These are phyloP conservation scores for Alternaria sp. DNA, from an alignment of 2,329 filamentous ascomycete genomes.

Conservation along the genomic window DNA sequence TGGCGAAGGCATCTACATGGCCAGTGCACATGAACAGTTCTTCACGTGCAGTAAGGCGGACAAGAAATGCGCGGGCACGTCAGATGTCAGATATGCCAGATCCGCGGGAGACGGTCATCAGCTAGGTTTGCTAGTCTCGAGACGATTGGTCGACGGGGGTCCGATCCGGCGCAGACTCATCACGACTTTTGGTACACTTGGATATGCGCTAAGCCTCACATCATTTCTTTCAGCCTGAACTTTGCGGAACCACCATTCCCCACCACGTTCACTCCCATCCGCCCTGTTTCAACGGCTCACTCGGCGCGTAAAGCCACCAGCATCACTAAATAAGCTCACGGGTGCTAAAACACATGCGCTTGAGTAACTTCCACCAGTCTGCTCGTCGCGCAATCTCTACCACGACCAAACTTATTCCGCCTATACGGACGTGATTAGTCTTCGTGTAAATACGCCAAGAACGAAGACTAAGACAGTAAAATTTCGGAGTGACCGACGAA, in stretches of 20 bases:
- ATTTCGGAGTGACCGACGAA: constrained; percentile 1
- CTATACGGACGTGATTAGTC: background rate
- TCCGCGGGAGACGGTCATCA: constrained; percentile 4
- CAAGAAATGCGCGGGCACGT: constrained; percentile 1
- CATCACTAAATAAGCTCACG: background rate
- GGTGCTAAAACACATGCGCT: background rate
- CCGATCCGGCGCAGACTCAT: background rate
- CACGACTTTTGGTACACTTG: background rate
- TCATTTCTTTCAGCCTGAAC: background rate
- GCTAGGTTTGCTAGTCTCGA: background rate
- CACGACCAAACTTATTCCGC: background rate
- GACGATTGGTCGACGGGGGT: background rate
- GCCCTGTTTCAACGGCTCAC: background rate
- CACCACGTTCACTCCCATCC: background rate
- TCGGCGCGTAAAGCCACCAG: background rate
- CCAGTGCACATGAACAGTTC: constrained; percentile 3
- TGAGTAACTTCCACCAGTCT: background rate
- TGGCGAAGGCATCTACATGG: constrained; percentile 2
- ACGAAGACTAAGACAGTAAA: background rate
- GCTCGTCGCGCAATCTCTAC: background rate
- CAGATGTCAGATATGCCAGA: constrained; percentile 10
- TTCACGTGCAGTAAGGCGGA: background rate
- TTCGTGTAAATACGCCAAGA: background rate
- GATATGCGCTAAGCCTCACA: background rate
- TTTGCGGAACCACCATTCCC: background rate